phyloP scores from a whole-genome alignment of 106 monocot genomes.

The Allium sativum region DNA sequence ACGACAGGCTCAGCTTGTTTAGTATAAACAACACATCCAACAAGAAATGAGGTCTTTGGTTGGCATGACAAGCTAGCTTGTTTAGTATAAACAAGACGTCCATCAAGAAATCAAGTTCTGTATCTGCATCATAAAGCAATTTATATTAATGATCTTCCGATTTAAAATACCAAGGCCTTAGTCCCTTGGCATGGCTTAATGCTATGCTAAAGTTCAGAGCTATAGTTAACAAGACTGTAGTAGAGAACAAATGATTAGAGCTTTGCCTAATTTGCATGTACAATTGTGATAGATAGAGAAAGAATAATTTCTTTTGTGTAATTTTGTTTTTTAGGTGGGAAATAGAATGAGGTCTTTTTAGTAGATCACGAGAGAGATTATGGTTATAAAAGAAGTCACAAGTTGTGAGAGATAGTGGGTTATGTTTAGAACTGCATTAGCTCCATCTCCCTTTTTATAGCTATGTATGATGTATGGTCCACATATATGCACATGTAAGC shows the following conservation, averaged over 20 bases:
- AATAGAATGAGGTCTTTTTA: constrained; percentile 3
- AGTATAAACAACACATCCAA: no score
- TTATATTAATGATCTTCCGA: no score
- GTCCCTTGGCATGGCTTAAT: constrained; percentile 32
- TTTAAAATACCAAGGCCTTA: no score
- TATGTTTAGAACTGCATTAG: neutral
- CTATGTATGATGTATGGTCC: neutral
- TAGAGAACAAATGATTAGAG: neutral
- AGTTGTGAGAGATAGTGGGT: neutral
- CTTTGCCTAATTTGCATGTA: constrained; percentile 12
- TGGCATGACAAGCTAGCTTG: no score
- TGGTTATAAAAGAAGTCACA: constrained; percentile 6
- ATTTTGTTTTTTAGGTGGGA: no score
- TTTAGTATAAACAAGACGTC: no score
- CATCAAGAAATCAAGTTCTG: no score
- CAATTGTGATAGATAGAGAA: neutral
- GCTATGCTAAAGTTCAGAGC: constrained; percentile 10
- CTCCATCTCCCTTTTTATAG: neutral
- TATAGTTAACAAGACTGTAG: constrained; percentile 13
- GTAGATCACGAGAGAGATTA: constrained; percentile 23
- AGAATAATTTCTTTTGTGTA: neutral
- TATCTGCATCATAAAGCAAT: no score
- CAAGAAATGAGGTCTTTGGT: no score
- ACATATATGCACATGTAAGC: neutral
- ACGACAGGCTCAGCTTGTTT: no score